phyloP scores from a whole-genome alignment of 176 grass and related monocot species.

The Carex kokanica region DNA sequence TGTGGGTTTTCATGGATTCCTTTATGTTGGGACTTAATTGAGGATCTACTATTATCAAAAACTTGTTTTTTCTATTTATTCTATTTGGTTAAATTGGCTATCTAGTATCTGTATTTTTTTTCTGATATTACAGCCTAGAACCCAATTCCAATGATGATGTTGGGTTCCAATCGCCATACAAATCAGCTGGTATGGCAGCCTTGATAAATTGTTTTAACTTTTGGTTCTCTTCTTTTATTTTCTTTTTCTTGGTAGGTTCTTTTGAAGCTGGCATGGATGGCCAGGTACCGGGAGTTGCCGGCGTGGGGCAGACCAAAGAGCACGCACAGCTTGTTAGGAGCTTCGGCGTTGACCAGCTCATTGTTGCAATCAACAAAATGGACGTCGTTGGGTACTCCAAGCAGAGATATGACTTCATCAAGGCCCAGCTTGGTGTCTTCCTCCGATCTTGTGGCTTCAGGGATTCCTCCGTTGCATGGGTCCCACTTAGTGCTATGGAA shows the following conservation, averaged over 20 bases:
- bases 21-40: not conserved
- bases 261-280: constrained; percentile 98
- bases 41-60: not conserved
- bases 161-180: not conserved
- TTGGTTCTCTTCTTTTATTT: not conserved
- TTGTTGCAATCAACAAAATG: constrained; percentile 95
- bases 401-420: constrained; percentile 88
- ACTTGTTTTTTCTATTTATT: not conserved
- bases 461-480: constrained; percentile 72
- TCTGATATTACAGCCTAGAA: not conserved
- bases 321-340: constrained; percentile 89
- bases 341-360: constrained; percentile 92
- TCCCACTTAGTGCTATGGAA: constrained; percentile 81
- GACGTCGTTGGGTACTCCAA: constrained; percentile 77
- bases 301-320: constrained; percentile 92
- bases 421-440: constrained; percentile 65
- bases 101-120: not conserved
- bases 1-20: not conserved
- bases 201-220: not conserved
- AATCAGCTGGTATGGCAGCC: not conserved
- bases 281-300: constrained; percentile 45
- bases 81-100: not conserved
- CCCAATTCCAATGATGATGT: not conserved
- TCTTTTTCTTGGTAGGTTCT: constrained; percentile 36
- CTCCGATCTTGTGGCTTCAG: constrained; percentile 73